These are phyloP conservation scores for Suhomyces vadensis DNA, from an alignment of 805 yeast genomes.

Conservation along the genomic window DNA sequence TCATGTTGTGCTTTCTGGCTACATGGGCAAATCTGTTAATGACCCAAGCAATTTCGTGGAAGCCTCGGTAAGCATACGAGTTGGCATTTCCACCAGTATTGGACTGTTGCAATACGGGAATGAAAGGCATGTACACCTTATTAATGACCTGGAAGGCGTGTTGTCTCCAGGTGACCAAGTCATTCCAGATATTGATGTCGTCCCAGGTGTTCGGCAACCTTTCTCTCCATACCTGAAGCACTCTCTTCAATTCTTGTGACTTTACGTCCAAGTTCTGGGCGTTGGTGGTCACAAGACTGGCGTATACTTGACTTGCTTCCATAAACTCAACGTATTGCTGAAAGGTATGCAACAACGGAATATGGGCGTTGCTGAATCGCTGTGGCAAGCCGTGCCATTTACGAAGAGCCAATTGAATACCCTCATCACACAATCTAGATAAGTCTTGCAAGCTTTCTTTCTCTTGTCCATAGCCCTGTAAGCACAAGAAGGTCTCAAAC, in stretches of 20 bases:
- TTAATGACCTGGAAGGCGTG: conserved; percentile 97
- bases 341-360: conserved; percentile 87
- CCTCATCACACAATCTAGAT: conserved; percentile 88
- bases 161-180: conserved; percentile 96
- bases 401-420: conserved; percentile 85
- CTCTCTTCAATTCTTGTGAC: conserved; percentile 92
- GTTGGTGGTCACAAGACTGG: conserved; percentile 83
- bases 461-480: conserved; percentile 92
- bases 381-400: conserved; percentile 93
- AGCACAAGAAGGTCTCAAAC: conserved; percentile 88
- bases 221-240: conserved; percentile 96
- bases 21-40: conserved; percentile 98
- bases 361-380: conserved; percentile 76
- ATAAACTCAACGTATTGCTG: conserved; percentile 96
- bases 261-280: conserved; percentile 90
- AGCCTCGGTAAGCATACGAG: conserved; percentile 95
- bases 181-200: conserved; percentile 97
- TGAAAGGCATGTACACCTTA: conserved; percentile 88
- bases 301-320: conserved; percentile 95
- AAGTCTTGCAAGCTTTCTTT: conserved; percentile 83
- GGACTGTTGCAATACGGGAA: conserved; percentile 76
- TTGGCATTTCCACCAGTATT: conserved; percentile 70
- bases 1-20: conserved; percentile 94
- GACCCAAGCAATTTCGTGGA: conserved; percentile 99
- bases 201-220: conserved; percentile 96